phyloP scores from a whole-genome alignment of 352 stramenopile genomes.

The Phytophthora cactorum region DNA sequence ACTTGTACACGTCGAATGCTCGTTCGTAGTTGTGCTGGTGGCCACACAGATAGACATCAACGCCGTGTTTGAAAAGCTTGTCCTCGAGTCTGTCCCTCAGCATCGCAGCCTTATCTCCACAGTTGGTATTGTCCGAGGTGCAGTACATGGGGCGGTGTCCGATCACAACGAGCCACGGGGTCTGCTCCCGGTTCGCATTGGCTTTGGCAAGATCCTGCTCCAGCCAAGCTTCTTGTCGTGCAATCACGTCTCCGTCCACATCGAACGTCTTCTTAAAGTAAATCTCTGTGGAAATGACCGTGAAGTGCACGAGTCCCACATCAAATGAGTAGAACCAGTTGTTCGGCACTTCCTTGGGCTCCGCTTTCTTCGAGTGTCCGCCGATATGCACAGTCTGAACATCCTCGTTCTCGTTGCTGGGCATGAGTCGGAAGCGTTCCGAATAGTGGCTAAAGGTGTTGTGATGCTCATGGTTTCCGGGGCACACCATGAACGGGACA shows the following conservation, averaged over 20 bases:
- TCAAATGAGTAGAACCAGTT: slow-evolving; percentile 92
- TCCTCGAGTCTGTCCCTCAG: slow-evolving; percentile 76
- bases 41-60: slow-evolving; percentile 89
- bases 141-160: slow-evolving; percentile 91
- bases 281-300: slow-evolving; percentile 85
- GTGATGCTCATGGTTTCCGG: slow-evolving; percentile 91
- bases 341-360: slow-evolving; percentile 61
- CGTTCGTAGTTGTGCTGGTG: slow-evolving; percentile 93
- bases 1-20: slow-evolving; percentile 81
- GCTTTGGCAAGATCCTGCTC: slow-evolving; percentile 61
- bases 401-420: slow-evolving; percentile 69
- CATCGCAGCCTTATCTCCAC: slow-evolving; percentile 60
- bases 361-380: slow-evolving; percentile 26
- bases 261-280: slow-evolving; percentile 83
- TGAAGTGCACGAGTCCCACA: slow-evolving; percentile 87
- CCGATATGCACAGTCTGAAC: slow-evolving; percentile 49
- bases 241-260: slow-evolving; percentile 52
- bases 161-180: slow-evolving; percentile 87
- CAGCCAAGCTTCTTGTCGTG: slow-evolving; percentile 71
- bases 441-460: slow-evolving; percentile 87
- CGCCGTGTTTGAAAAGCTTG: slow-evolving; percentile 73
- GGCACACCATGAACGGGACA: slow-evolving; percentile 90
- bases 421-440: slow-evolving; percentile 85
- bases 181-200: slow-evolving; percentile 66
- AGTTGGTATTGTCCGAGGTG: slow-evolving; percentile 78